Conservation (phyloP, 2,329 filamentous ascomycete genomes). For the Scedosporium dehoogii region DNA sequence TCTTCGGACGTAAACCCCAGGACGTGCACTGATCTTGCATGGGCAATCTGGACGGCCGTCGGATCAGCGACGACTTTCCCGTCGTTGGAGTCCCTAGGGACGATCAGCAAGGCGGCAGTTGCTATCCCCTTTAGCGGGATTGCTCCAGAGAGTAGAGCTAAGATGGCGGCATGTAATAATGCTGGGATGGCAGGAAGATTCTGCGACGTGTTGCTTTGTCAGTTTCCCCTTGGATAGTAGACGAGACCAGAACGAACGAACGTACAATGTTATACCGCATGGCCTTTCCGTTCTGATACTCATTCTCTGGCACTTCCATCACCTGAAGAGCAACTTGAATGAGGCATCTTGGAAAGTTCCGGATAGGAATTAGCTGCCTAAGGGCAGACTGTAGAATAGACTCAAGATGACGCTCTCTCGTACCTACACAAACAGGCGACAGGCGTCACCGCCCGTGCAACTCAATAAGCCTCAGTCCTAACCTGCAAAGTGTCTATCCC, state of each 20-base stretch:
- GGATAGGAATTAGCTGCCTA: constrained; percentile 62
- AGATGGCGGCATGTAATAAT: constrained; percentile 67
- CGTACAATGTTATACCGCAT: constrained; percentile 51
- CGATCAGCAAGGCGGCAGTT: constrained; percentile 54
- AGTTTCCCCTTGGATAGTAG: background rate
- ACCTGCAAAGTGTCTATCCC: background rate
- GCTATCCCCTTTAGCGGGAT: constrained; percentile 69
- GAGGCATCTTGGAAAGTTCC: constrained; percentile 65
- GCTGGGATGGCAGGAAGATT: constrained; percentile 73
- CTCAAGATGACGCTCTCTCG: constrained; percentile 75
- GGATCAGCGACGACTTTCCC: constrained; percentile 48
- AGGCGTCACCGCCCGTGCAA: background rate
- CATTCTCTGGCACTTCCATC: constrained; percentile 56
- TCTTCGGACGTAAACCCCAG: constrained; percentile 69
- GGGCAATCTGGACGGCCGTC: constrained; percentile 48
- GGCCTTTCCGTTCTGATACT: constrained; percentile 50
- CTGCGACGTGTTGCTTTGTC: constrained; percentile 28
- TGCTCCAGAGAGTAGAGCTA: constrained; percentile 72
- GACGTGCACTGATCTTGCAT: constrained; percentile 67
- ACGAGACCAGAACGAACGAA: too few relatives aligned
- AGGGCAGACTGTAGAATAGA: constrained; percentile 62
- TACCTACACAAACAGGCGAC: constrained; percentile 33
- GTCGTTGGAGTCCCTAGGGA: constrained; percentile 31
- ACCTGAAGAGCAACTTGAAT: constrained; percentile 79
- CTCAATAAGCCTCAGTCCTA: too few relatives aligned